These are phyloP conservation scores for Daldinia bambusicola DNA, from an alignment of 495 filamentous ascomycete species.

Conservation along the genomic window DNA sequence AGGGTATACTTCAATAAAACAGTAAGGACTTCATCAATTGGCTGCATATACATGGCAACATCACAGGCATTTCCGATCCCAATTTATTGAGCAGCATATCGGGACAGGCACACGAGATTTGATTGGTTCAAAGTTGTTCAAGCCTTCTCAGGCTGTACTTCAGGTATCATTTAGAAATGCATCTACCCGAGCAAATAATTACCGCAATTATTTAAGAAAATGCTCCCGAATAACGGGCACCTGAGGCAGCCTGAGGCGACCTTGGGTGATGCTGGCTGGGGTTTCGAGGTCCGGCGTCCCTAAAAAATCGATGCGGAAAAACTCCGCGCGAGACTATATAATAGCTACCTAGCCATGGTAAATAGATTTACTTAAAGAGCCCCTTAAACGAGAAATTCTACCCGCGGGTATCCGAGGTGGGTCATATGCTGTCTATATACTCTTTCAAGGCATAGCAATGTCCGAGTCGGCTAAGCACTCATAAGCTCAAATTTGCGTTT, in stretches of 20 bases:
- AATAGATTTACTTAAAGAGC: conserved; percentile 14
- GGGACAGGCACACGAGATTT: conserved; percentile 37
- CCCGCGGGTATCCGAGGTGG: conserved; percentile 3
- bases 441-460: not conserved
- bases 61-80: conserved; percentile 38
- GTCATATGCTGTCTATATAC: conserved; percentile 16
- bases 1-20: conserved; percentile 26
- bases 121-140: conserved; percentile 38
- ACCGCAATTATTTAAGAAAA: conserved; percentile 29
- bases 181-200: conserved; percentile 44
- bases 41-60: conserved; percentile 42
- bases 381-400: conserved; percentile 15
- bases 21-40: conserved; percentile 36
- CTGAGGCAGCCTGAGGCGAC: conserved; percentile 13
- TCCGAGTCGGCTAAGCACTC: not conserved
- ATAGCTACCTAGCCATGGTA: conserved; percentile 16
- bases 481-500: conserved; percentile 46
- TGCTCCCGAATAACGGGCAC: conserved; percentile 30
- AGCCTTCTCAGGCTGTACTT: conserved; percentile 44
- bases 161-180: conserved; percentile 41
- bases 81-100: conserved; percentile 45
- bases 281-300: conserved; percentile 27
- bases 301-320: conserved; percentile 23
- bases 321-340: conserved; percentile 21
- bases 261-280: conserved; percentile 15